Percentiles rank a stretch among this genome's conserved stretches.
phyloP scores from a whole-genome alignment of 768 basidiomycete genomes.

The Tricholoma sp. region DNA sequence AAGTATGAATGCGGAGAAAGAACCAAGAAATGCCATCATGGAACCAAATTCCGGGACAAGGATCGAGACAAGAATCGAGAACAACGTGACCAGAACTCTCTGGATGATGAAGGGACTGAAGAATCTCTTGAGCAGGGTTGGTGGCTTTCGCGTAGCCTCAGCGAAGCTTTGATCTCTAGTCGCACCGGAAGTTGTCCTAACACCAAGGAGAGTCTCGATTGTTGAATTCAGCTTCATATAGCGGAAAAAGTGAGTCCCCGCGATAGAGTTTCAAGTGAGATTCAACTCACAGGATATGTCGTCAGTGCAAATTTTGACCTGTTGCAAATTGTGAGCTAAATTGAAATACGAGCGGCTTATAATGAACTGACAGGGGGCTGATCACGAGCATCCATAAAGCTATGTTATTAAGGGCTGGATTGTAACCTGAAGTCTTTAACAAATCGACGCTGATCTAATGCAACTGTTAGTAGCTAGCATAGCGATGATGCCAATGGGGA shows the following conservation, averaged over 20 bases:
- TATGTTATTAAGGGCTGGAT: conserved; percentile 59
- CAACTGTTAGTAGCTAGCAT: not conserved
- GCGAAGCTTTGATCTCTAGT: conserved; percentile 26
- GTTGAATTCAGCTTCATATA: conserved; percentile 66
- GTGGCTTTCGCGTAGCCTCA: conserved; percentile 24
- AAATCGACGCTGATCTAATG: conserved; percentile 79
- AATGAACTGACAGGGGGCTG: conserved; percentile 55
- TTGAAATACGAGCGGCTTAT: not conserved
- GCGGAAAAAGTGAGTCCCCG: not conserved
- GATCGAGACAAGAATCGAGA: conserved; percentile 68
- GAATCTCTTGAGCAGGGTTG: conserved; percentile 30
- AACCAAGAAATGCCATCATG: conserved; percentile 87
- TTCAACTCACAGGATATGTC: conserved; percentile 63
- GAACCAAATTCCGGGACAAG: conserved; percentile 75
- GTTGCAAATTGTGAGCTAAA: conserved; percentile 11
- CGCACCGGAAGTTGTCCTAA: conserved; percentile 40
- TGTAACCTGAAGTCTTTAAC: conserved; percentile 68
- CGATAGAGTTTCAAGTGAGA: not conserved
- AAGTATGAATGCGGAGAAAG: conserved; percentile 77
- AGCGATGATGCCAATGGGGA: not conserved
- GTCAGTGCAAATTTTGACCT: conserved; percentile 88
- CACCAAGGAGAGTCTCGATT: conserved; percentile 70
- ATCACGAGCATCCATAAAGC: conserved; percentile 87
- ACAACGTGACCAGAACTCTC: conserved; percentile 50
- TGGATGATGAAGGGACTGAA: conserved; percentile 40